Conservation (phyloP, 2,329 filamentous ascomycete species). For the Lasiodiplodia gonubiensis region DNA sequence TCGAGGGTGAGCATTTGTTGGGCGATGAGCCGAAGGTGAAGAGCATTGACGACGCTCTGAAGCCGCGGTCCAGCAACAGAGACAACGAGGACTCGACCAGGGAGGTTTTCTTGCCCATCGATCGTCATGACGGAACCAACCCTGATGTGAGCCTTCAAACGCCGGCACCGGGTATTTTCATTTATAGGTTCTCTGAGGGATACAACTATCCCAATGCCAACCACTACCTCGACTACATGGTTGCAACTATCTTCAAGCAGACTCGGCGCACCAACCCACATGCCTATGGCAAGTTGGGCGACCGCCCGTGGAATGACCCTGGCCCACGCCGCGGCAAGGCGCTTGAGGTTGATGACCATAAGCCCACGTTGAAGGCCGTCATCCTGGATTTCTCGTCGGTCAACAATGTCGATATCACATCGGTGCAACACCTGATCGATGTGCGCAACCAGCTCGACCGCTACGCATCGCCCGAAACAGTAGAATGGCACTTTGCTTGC, state of each 20-base stretch:
- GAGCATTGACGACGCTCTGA: slow-evolving; percentile 44
- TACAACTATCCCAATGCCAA: slow-evolving; percentile 97
- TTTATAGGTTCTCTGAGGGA: slow-evolving; percentile 93
- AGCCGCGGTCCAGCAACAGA: not conserved
- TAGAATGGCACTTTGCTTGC: slow-evolving; percentile 96
- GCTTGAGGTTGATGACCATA: slow-evolving; percentile 53
- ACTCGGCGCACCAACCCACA: slow-evolving; percentile 79
- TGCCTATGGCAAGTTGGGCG: slow-evolving; percentile 59
- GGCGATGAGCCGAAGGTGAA: slow-evolving; percentile 61
- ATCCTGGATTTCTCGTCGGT: slow-evolving; percentile 93
- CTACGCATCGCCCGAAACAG: slow-evolving; percentile 77
- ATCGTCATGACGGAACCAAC: slow-evolving; percentile 89
- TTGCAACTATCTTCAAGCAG: slow-evolving; percentile 54
- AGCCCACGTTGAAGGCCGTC: slow-evolving; percentile 81
- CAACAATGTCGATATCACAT: slow-evolving; percentile 92
- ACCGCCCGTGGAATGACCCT: slow-evolving; percentile 92
- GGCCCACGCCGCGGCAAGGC: slow-evolving; percentile 68
- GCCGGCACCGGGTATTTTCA: slow-evolving; percentile 91
- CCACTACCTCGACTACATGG: slow-evolving; percentile 77
- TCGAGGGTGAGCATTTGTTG: slow-evolving; percentile 76
- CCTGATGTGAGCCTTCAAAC: slow-evolving; percentile 78
- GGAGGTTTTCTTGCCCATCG: slow-evolving; percentile 85
- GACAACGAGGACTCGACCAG: slow-evolving; percentile 62
- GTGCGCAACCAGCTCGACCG: slow-evolving; percentile 91
- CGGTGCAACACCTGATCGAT: slow-evolving; percentile 89